Evolutionary conservation across 805 yeast species (phyloP).

Genomic region (Schizosaccharomyces octosporus): DNA sequence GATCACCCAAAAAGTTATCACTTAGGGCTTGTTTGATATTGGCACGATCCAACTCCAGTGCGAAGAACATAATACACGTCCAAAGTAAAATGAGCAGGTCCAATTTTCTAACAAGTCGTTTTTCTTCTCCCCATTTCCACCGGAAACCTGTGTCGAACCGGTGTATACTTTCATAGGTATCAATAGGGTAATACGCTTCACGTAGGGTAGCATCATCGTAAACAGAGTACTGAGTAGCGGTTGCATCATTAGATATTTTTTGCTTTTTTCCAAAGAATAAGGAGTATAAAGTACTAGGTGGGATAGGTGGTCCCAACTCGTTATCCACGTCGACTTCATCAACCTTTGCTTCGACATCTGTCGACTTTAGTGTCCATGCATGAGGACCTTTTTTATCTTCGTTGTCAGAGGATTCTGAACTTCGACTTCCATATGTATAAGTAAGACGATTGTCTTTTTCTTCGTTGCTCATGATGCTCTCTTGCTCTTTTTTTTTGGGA

Average conservation of each 20-base stretch:
- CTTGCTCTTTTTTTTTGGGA: no score
- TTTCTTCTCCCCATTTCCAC: conserved; percentile 32
- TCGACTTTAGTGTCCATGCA: no score
- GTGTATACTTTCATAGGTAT: conserved; percentile 10
- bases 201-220: conserved; percentile 7
- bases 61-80: conserved; percentile 32
- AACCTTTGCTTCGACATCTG: no score
- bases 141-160: conserved; percentile 32
- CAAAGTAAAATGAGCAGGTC: conserved; percentile 29
- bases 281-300: no score
- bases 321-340: no score
- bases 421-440: no score
- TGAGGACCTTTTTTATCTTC: no score
- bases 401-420: no score
- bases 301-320: no score
- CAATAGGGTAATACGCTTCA: conserved; percentile 4
- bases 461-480: no score
- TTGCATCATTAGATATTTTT: neutral
- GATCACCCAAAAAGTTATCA: conserved; percentile 27
- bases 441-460: no score
- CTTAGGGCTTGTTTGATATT: conserved; percentile 32
- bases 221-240: conserved; percentile 6
- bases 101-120: conserved; percentile 22
- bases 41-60: conserved; percentile 31
- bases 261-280: no score